Base-by-base conservation (phyloP, 805 yeast genomes). In the Barnettozyma sp. region DNA sequence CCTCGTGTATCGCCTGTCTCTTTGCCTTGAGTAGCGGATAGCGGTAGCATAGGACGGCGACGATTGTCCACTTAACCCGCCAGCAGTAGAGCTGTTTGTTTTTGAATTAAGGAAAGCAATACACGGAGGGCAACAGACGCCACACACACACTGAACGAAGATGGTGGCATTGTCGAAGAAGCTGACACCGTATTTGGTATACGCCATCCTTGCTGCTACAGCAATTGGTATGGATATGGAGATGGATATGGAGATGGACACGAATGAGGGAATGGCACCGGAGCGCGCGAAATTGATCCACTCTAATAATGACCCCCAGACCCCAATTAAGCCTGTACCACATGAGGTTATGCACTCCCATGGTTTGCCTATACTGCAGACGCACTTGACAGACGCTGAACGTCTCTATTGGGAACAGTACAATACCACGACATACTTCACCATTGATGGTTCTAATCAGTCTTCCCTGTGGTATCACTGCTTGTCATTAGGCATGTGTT, bases 351-450 rank as follows among this genome's bases (percentile, higher is more conserved):
- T 46, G 22, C 68, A 75, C 50, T 54, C 58, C 33, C 95, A 85
- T 51, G 94, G 94, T 1, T 50, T 73, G 44, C 88, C 94, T 1
- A 83, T 88, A 28, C 64, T 87, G 30, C 54, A 70, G 40, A 80
- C 82, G 2, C 51, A 73, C 14, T 66, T 88, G 33, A 68, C 77
- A 13, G 80, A 88, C 1, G 82, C 76, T 30, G 95, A 87, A 56
- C 63, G 76, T 37, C 54, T 68, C 19, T 88, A 71, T 58, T 88
- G 97, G 97, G 77, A 76, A 33, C 54, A 59, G 18, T 88, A 87
- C 59, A 76, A 82, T 51, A 76, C 94, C 11, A 80, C 90, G 2
- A 78, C 85, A 4, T 87, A 70, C 55, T 76, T 84, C 60, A 76
- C 73, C 7, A 52, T 72, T 10, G 69, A 67, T 0, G 47, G 70